Evolutionary conservation across 192 early-diverging fungal genomes (phyloP), one percentile per base, ranked within the genome.

Genomic region (Backusella sp.): DNA sequence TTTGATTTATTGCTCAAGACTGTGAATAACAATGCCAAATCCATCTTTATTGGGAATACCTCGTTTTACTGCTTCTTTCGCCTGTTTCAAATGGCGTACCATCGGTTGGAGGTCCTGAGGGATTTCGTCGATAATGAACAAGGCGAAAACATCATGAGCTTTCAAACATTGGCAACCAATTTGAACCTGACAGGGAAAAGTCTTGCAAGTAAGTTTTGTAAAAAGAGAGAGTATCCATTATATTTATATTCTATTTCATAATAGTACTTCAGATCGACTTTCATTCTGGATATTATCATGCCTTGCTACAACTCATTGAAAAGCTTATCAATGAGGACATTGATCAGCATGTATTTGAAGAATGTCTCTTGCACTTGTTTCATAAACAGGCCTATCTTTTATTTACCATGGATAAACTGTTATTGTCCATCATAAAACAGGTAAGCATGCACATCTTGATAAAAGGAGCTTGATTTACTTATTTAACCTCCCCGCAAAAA

Each of bases 341-440:
- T 70, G 96, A 98, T 32, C 77, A 88, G 32, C 83, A 82, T 37
- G 85, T 83, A 65, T 99, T 93, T 88, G 98, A 99, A 74, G 97
- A 99, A 68, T 87, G 88, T 32, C 80, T 91, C 49, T 91, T 97
- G 2, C 87, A 91, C 44, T 84, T 99, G 82, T 98, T 94, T 83
- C 90, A 93, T 30, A 97, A 92, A 53, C 88, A 94, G 36, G 98
- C 94, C 1, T 97, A 98, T 77, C 79, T 92, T 52, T 86, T 95
- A 35, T 93, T 97, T 76, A 97, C 96, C 0, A 84, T 98, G 7
- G 97, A 98, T 83, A 95, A 94, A 75, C 86, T 97, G 23, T 84
- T 95, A 26, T 86, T 89, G 74, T 84, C 89, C 7, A 83, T 97
- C 59, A 86, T 92, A 15, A 97, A 96, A 83, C 91, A 93, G 80